phyloP scores from a whole-genome alignment of 2,329 filamentous ascomycete genomes.

The Claviceps capensis region DNA sequence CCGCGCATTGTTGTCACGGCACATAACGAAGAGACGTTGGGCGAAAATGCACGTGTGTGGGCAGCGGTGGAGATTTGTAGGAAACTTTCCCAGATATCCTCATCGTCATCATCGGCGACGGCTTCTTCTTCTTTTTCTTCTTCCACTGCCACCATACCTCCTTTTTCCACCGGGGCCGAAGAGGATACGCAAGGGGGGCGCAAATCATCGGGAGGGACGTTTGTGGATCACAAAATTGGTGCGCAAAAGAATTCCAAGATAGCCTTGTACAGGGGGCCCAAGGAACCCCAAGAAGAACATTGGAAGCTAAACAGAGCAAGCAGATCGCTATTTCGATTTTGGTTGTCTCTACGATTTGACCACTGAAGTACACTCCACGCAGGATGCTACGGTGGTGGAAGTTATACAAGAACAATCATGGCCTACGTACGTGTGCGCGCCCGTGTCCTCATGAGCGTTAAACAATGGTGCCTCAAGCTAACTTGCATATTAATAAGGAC shows the following conservation, averaged over 20 bases:
- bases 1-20: slow-evolving; percentile 31
- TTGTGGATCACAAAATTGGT: slow-evolving; percentile 12
- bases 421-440: slow-evolving; percentile 20
- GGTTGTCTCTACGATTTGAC: slow-evolving; percentile 36
- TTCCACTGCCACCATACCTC: not conserved
- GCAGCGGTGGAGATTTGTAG: slow-evolving; percentile 34
- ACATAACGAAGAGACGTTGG: slow-evolving; percentile 22
- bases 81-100: slow-evolving; percentile 18
- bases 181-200: not conserved
- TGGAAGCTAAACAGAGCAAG: not conserved
- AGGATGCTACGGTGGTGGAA: slow-evolving; percentile 28
- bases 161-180: not conserved
- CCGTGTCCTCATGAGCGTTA: no score
- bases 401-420: slow-evolving; percentile 31
- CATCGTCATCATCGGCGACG: not conserved
- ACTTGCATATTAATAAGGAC: slow-evolving; percentile 17
- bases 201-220: slow-evolving; percentile 4
- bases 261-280: not conserved
- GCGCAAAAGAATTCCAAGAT: not conserved
- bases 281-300: no score
- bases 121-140: not conserved
- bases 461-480: not conserved
- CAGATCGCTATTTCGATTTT: slow-evolving; percentile 24
- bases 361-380: slow-evolving; percentile 30
- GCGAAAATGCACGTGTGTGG: slow-evolving; percentile 27